Evolutionary conservation across 2,329 filamentous ascomycete species (phyloP), one percentile per base, ranked within the genome.

Genomic region (Venturia effusa): DNA sequence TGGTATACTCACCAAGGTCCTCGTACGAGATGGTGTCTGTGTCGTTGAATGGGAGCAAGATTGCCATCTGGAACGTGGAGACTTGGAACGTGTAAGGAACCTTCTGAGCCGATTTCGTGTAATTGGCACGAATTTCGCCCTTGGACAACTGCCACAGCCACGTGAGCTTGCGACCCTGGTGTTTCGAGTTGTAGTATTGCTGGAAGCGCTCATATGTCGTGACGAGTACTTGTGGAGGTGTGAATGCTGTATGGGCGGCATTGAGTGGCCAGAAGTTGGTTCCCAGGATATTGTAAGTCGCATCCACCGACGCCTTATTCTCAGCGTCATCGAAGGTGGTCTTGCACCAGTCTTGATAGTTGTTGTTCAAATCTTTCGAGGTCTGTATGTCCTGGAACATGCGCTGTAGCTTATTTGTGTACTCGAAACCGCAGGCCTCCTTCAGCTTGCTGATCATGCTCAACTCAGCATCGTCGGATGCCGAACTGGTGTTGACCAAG

Each of bases 301-400:
- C 90, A 72, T 99, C 94, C 45, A 92, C 81, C 24, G 87, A 80
- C 59, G 83, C 84, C 78, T 90, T 90, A 63, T 80, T 77, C 62
- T 86, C 84, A 19, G 85, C 79, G 55, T 83, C 83, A 66, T 85
- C 84, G 48, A 90, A 81, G n/a, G 81, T 80, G 69, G 83, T 83
- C 13, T 83, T 79, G 70, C 92, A 87, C 75, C 84, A 89, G 41
- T 92, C 90, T 71, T 90, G 88, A 80, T 95, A 99, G 37, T 88
- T 87, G 59, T 84, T 84, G 76, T 99, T 99, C 59, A 99, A 83
- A 77, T 99, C 94, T 78, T 97, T 97, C 67, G 93, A 97, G 61
- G 96, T 96, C 75, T 99, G 94, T 81, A 99, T 97, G 73, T 99
- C 94, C 75, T 97, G 93, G 84, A 97, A 99, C 94, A 99, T 99